phyloP scores from a whole-genome alignment of 1,284 basidiomycete species.

The Entoloma clypeatum region DNA sequence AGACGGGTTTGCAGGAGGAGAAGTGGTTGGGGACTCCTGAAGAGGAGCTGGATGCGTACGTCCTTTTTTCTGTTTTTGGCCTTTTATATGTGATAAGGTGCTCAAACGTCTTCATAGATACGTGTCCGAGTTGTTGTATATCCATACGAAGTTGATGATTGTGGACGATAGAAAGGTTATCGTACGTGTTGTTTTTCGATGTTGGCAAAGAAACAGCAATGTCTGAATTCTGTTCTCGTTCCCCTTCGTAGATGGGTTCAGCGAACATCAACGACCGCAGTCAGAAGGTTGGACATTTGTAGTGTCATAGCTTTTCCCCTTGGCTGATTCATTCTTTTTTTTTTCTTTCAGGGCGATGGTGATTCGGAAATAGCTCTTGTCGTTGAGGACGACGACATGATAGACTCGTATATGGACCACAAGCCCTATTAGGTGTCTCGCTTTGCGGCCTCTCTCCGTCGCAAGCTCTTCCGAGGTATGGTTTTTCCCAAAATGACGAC shows the following conservation, averaged over 20 bases:
- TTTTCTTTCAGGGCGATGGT: conserved; percentile 63
- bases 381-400: conserved; percentile 81
- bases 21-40: conserved; percentile 78
- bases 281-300: too few relatives aligned
- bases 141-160: conserved; percentile 87
- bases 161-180: conserved; percentile 89
- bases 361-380: conserved; percentile 92
- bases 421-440: conserved; percentile 62
- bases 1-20: conserved; percentile 62
- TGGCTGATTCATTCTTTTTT: neutral
- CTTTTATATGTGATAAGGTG: neutral
- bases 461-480: conserved; percentile 71
- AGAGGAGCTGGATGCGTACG: conserved; percentile 77
- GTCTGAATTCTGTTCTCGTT: conserved; percentile 1
- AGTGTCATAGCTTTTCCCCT: conserved; percentile 6
- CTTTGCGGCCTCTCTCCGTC: conserved; percentile 75
- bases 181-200: conserved; percentile 39
- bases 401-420: conserved; percentile 79
- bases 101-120: conserved; percentile 43
- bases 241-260: conserved; percentile 65
- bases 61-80: conserved; percentile 22
- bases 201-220: too few relatives aligned
- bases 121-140: conserved; percentile 79
- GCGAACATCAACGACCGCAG: conserved; percentile 89
- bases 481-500: conserved; percentile 5